Percentiles rank a stretch among this genome's conserved stretches.
These are phyloP conservation scores for Termitomyces sp. DNA, from an alignment of 768 basidiomycete species.

Conservation along the genomic window DNA sequence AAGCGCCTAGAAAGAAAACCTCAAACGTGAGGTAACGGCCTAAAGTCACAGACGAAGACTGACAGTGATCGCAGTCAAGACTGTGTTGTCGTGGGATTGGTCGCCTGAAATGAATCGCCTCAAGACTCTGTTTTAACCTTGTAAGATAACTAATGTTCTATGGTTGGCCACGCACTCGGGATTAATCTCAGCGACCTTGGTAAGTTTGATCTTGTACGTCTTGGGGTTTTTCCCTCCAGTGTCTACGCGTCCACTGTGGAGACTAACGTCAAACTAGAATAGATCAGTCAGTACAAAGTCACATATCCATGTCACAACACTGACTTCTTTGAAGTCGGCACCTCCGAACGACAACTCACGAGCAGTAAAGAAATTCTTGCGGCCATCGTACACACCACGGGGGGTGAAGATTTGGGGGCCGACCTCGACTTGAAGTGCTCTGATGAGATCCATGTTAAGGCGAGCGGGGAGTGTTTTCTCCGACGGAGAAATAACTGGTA, in stretches of 20 bases:
- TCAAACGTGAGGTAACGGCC: background rate
- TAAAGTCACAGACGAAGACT: conserved; percentile 9
- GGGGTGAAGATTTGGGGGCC: conserved; percentile 69
- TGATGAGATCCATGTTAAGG: conserved; percentile 68
- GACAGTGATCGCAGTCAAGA: conserved; percentile 63
- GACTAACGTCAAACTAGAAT: conserved; percentile 55
- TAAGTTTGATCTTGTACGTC: conserved; percentile 59
- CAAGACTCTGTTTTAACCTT: conserved; percentile 38
- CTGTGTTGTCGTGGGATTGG: conserved; percentile 58
- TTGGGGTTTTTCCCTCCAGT: conserved; percentile 44
- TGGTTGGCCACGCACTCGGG: conserved; percentile 31
- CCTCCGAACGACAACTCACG: conserved; percentile 56
- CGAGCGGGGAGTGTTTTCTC: conserved; percentile 65
- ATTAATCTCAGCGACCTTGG: conserved; percentile 53
- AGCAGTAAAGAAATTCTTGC: conserved; percentile 68
- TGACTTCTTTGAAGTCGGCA: conserved; percentile 44
- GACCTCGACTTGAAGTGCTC: conserved; percentile 48
- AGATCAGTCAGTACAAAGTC: background rate
- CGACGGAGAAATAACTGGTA: conserved; percentile 54
- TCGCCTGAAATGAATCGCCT: conserved; percentile 52
- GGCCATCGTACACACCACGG: conserved; percentile 70
- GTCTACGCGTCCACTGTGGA: conserved; percentile 31
- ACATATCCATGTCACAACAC: conserved; percentile 8
- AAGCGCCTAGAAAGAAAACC: conserved; percentile 40
- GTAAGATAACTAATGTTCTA: background rate